Conservation (phyloP, 805 yeast genomes). For the Suhomyces vadensis region DNA sequence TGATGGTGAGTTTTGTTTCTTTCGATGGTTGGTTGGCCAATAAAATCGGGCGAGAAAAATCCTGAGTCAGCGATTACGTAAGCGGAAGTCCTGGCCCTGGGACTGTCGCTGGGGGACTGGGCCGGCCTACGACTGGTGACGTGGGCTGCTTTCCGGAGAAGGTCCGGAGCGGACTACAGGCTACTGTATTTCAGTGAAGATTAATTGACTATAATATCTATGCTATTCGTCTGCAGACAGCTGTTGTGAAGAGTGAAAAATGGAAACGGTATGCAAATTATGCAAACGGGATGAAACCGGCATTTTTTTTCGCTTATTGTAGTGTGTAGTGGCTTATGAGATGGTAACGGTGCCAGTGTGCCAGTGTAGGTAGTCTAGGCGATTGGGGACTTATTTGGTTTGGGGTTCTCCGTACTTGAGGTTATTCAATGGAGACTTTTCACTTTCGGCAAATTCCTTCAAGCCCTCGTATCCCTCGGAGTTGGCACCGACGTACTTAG, state of each 20-base stretch:
- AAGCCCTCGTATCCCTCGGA: constrained; percentile 34
- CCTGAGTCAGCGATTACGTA: constrained; percentile 5
- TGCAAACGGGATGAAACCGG: too few species aligned
- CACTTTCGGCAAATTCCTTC: constrained; percentile 36
- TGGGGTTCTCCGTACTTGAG: constrained; percentile 42
- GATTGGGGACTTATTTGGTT: constrained; percentile 8
- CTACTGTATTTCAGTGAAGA: too few species aligned
- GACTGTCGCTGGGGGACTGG: too few species aligned
- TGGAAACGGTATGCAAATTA: constrained; percentile 4
- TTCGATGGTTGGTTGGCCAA: constrained; percentile 12
- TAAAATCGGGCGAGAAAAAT: constrained; percentile 13
- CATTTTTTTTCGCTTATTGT: too few species aligned
- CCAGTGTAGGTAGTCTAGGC: neutral
- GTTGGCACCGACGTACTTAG: constrained; percentile 31
- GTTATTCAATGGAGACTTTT: constrained; percentile 40
- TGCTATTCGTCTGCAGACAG: too few species aligned
- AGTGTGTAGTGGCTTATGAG: neutral
- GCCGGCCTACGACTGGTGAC: too few species aligned
- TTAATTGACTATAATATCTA: too few species aligned
- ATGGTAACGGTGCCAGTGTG: neutral
- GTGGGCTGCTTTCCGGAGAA: too few species aligned
- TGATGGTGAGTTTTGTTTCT: neutral
- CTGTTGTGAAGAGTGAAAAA: too few species aligned
- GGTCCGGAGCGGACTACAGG: too few species aligned
- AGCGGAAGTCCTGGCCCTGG: too few species aligned